A percentile compares a stretch with the other conserved stretches of the same genome.
Conservation (phyloP, 1,284 basidiomycete genomes). For the Ustilago loliicola region DNA sequence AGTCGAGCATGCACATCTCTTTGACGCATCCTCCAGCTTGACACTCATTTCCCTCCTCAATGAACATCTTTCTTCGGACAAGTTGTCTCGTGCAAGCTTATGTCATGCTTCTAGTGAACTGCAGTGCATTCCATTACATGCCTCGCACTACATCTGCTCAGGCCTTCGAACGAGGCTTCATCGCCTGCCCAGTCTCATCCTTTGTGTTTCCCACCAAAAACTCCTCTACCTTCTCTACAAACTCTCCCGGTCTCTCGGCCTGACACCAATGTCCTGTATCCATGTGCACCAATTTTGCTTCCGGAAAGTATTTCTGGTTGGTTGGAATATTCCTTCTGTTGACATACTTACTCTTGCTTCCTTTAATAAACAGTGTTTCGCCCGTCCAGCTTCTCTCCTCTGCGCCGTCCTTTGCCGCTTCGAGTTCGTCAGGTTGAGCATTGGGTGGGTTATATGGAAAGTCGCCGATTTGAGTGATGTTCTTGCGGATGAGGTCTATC, state of each 20-base stretch:
- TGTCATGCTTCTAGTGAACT: background rate
- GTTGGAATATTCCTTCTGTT: slow-evolving; percentile 77
- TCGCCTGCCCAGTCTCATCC: slow-evolving; percentile 37
- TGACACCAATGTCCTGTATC: slow-evolving; percentile 72
- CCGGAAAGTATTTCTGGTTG: slow-evolving; percentile 79
- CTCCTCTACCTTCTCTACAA: slow-evolving; percentile 65
- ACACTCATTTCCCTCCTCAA: background rate
- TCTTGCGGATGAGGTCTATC: slow-evolving; percentile 76
- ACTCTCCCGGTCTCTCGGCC: slow-evolving; percentile 71
- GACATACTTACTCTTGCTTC: slow-evolving; percentile 77
- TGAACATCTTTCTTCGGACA: background rate
- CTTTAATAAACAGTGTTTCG: slow-evolving; percentile 82
- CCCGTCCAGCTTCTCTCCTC: slow-evolving; percentile 74
- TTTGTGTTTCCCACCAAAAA: slow-evolving; percentile 59
- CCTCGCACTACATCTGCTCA: background rate
- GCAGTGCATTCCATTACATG: too few species aligned
- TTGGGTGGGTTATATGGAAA: slow-evolving; percentile 76
- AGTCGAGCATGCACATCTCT: background rate
- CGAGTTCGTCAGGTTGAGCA: slow-evolving; percentile 72
- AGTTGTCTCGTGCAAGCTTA: background rate
- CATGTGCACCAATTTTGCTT: slow-evolving; percentile 72
- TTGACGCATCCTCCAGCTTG: background rate
- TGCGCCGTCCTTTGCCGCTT: slow-evolving; percentile 11
- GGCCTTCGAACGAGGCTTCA: slow-evolving; percentile 34
- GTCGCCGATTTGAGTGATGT: slow-evolving; percentile 78